Conservation (phyloP, 805 yeast genomes). For the Wickerhamiella australiensis region DNA sequence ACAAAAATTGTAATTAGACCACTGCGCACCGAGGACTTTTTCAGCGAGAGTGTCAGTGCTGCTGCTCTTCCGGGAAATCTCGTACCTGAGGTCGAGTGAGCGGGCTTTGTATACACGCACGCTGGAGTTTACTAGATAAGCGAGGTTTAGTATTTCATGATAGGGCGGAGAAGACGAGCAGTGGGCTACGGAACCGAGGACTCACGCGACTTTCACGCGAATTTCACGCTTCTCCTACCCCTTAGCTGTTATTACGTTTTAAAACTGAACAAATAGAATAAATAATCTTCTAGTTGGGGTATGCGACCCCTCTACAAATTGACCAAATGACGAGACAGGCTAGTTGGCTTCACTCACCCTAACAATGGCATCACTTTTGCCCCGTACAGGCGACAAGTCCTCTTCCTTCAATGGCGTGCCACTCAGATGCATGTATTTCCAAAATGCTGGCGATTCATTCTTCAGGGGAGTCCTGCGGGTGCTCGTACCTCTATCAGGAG, state of each 20-base stretch:
- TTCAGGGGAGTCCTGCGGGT: not conserved
- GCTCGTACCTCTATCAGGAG: slow-evolving; percentile 45
- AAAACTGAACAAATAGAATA: not conserved
- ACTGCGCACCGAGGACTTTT: slow-evolving; percentile 50
- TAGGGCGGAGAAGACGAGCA: too few relatives aligned
- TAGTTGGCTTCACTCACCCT: slow-evolving; percentile 1
- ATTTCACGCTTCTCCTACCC: too few relatives aligned
- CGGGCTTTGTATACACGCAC: not conserved
- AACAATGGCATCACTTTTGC: not conserved
- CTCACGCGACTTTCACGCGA: too few relatives aligned
- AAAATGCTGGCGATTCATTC: slow-evolving; percentile 60
- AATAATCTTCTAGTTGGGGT: not conserved
- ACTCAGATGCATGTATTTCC: slow-evolving; percentile 79
- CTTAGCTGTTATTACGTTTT: too few relatives aligned
- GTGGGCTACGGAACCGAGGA: too few relatives aligned
- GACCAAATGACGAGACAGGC: not conserved
- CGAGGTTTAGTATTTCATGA: too few relatives aligned
- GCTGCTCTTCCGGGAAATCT: slow-evolving; percentile 11
- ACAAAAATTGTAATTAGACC: slow-evolving; percentile 42
- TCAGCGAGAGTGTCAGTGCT: slow-evolving; percentile 24
- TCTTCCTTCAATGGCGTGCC: slow-evolving; percentile 32
- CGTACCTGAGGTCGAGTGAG: slow-evolving; percentile 1
- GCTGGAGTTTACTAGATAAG: too few relatives aligned
- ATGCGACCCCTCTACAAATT: not conserved
- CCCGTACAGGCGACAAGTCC: slow-evolving; percentile 8